These are phyloP conservation scores for Rhizopus arrhizus DNA, from an alignment of 371 early-diverging fungal species.

Conservation along the genomic window DNA sequence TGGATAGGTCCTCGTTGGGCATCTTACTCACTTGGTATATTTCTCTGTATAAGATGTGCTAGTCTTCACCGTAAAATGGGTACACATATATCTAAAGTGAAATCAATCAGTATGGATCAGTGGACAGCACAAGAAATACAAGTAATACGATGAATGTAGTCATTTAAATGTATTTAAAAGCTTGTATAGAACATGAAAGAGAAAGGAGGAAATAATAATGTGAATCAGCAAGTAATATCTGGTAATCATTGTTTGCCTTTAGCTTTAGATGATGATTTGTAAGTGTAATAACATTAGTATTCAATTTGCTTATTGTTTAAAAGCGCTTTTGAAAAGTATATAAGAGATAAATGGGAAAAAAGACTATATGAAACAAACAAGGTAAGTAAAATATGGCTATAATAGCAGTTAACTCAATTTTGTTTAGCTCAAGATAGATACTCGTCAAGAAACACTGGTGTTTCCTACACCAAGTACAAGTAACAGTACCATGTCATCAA, in stretches of 20 bases:
- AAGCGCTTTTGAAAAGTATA: slow-evolving; percentile 86
- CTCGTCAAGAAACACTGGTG: slow-evolving; percentile 5
- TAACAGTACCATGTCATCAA: slow-evolving; percentile 1
- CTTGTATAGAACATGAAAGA: not conserved
- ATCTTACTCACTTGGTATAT: slow-evolving; percentile 91
- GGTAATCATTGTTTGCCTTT: slow-evolving; percentile 66
- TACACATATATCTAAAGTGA: slow-evolving; percentile 92
- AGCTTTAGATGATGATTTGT: slow-evolving; percentile 67
- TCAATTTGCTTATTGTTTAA: not conserved
- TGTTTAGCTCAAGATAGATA: slow-evolving; percentile 1
- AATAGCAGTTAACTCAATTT: not conserved
- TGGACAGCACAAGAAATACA: slow-evolving; percentile 95
- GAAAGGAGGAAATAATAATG: slow-evolving; percentile 80
- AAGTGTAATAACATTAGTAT: slow-evolving; percentile 6
- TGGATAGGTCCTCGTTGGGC: slow-evolving; percentile 95
- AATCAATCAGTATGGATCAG: slow-evolving; percentile 88
- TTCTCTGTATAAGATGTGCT: slow-evolving; percentile 93
- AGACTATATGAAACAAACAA: not conserved
- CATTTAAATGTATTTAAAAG: not conserved
- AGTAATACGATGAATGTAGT: slow-evolving; percentile 34
- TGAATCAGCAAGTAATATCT: slow-evolving; percentile 74
- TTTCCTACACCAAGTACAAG: slow-evolving; percentile 1
- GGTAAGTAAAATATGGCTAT: not conserved
- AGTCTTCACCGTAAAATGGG: slow-evolving; percentile 93
- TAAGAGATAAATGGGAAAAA: slow-evolving; percentile 93